These are phyloP conservation scores for Neofusicoccum umdonicola DNA, from an alignment of 2,329 filamentous ascomycete species.

Conservation along the genomic window DNA sequence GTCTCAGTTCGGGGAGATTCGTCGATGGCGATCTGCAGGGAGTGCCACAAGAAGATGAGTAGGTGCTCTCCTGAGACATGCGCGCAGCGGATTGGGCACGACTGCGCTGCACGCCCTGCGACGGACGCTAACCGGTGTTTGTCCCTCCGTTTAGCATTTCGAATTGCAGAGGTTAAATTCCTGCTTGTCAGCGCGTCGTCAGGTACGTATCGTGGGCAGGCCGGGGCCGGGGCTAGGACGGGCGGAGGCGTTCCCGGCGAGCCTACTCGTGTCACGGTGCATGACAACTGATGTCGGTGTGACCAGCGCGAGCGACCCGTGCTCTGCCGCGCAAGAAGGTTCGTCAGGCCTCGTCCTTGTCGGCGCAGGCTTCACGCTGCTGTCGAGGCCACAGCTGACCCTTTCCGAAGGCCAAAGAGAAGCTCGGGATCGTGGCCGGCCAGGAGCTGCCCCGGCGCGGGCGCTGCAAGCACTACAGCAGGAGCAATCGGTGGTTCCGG, in stretches of 20 bases:
- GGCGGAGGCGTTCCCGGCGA: slow-evolving; percentile 8
- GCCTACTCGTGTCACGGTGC: slow-evolving; percentile 14
- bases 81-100: not conserved
- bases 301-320: slow-evolving; percentile 21
- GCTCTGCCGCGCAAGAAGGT: slow-evolving; percentile 19
- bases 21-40: slow-evolving; percentile 70
- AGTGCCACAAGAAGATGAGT: slow-evolving; percentile 77
- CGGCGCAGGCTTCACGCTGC: not conserved
- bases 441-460: slow-evolving; percentile 54
- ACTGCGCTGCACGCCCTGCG: not conserved
- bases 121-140: slow-evolving; percentile 1
- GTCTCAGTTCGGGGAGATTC: slow-evolving; percentile 72
- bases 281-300: slow-evolving; percentile 7
- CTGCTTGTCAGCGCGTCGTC: slow-evolving; percentile 60
- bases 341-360: slow-evolving; percentile 5
- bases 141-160: slow-evolving; percentile 54
- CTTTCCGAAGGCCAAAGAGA: slow-evolving; percentile 34
- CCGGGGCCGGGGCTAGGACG: not conserved
- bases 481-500: slow-evolving; percentile 58
- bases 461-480: slow-evolving; percentile 54
- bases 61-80: slow-evolving; percentile 10
- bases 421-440: slow-evolving; percentile 54
- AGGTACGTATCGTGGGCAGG: slow-evolving; percentile 29
- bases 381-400: not conserved
- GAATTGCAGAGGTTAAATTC: slow-evolving; percentile 75